Base-by-base conservation (phyloP, 768 basidiomycete genomes). In the Suillus ampliporus region DNA sequence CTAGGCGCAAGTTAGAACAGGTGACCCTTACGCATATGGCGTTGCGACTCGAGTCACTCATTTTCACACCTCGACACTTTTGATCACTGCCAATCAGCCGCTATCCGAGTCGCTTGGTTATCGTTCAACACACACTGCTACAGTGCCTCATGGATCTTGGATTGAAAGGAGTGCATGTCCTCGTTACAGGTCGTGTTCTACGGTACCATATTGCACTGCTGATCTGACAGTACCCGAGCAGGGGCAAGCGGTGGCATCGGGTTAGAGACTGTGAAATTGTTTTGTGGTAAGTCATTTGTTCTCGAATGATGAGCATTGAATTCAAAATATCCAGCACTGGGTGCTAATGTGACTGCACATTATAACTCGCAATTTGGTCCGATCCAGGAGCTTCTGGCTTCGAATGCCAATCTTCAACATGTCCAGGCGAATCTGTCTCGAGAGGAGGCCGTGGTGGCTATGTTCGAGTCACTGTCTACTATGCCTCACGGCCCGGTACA, bases 181-280 rank as follows among this genome's bases (percentile, higher is more conserved):
- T 91, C 17, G 80, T 91, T 35, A 90, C 89, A 63, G 89, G 89
- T 88, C 51, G 43, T 47, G 17, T 13, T 34, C 1, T 17, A 26
- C 8, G 4, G 1, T 51, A 47, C 17, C 23, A 21, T 4, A 37
- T 23, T n/a, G 5, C 35, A 37, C 21, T 35, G 1, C 35, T 53
- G 8, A 37, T 35, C n/a, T 23, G 14, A 53, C 10, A 9, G n/a
- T 15, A 14, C 34, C 14, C 10, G 21, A 26, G 48, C 69, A 87
- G 91, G 91, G 56, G 89, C 90, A 2, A 90, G 86, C 66, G 90
- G 90, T 6, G 90, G 89, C 1, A 92, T 93, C 41, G 91, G 91
- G 13, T 77, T 90, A 0, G 86, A 84, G 66, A 89, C 86, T 3
- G 79, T 80, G 17, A 78, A 78, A 13, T 69, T 83, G 1, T 92